These are phyloP conservation scores for Saccharomycopsis oosterbeekiorum DNA, from an alignment of 805 yeast species.

Conservation along the genomic window DNA sequence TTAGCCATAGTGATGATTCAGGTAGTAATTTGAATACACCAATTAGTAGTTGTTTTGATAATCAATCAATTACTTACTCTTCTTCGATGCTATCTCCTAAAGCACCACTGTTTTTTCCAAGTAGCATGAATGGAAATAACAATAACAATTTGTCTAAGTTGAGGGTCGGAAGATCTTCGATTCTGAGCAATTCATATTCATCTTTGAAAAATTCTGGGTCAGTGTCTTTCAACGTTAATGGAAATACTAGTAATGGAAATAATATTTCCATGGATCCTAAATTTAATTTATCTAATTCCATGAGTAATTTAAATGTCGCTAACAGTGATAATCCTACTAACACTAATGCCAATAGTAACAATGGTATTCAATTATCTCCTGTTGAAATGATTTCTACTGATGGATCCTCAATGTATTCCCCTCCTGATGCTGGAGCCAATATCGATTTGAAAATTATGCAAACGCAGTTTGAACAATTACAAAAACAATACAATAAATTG, in stretches of 20 bases:
- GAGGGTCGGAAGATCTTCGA: background rate
- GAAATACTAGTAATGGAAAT: background rate
- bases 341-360: background rate
- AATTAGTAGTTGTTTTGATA: background rate
- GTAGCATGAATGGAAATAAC: background rate
- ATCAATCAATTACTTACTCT: background rate
- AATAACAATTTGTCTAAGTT: background rate
- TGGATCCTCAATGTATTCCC: background rate
- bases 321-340: background rate
- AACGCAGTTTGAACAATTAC: background rate
- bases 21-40: background rate
- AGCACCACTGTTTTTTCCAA: background rate
- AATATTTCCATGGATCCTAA: background rate
- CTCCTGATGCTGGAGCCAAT: background rate
- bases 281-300: background rate
- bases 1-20: background rate
- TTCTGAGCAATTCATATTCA: background rate
- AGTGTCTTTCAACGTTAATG: background rate
- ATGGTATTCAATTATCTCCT: background rate
- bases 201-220: background rate
- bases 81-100: background rate
- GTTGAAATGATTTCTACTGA: background rate
- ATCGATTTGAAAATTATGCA: background rate
- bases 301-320: background rate
- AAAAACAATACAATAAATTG: background rate